These are phyloP conservation scores for Neostapfia colusana DNA, from an alignment of 176 grass and related monocot genomes.

Conservation along the genomic window DNA sequence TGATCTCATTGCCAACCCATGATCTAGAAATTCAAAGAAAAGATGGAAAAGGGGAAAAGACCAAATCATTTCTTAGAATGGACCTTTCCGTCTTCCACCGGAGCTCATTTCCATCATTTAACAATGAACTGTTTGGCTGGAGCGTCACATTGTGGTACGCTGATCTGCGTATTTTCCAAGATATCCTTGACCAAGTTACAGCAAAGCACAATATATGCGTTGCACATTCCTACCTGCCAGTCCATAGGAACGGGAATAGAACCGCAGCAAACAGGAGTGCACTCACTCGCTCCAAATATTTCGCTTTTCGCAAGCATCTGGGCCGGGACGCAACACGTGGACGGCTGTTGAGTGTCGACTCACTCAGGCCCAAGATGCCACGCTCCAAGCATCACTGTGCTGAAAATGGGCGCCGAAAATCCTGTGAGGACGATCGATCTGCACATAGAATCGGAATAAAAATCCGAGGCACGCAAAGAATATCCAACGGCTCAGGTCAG, in stretches of 20 bases:
- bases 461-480: conserved; percentile 10
- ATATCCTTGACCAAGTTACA: not conserved
- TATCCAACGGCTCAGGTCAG: not conserved
- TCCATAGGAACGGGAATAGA: not conserved
- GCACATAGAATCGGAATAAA: conserved; percentile 27
- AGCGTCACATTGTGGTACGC: conserved; percentile 2
- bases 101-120: conserved; percentile 13
- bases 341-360: not conserved
- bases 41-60: not conserved
- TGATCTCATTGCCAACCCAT: not conserved
- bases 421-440: not conserved
- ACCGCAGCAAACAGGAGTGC: not conserved
- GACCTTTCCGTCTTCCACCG: not conserved
- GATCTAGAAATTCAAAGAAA: not conserved
- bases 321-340: conserved; percentile 18
- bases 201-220: not conserved
- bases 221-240: not conserved
- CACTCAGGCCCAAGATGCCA: not conserved
- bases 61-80: not conserved
- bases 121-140: not conserved
- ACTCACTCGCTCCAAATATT: not conserved
- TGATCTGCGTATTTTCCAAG: conserved; percentile 33
- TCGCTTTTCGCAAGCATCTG: conserved; percentile 3
- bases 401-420: not conserved
- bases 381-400: conserved; percentile 11